These are phyloP conservation scores for Phytophthora europaea DNA, from an alignment of 352 stramenopile species.

Conservation along the genomic window DNA sequence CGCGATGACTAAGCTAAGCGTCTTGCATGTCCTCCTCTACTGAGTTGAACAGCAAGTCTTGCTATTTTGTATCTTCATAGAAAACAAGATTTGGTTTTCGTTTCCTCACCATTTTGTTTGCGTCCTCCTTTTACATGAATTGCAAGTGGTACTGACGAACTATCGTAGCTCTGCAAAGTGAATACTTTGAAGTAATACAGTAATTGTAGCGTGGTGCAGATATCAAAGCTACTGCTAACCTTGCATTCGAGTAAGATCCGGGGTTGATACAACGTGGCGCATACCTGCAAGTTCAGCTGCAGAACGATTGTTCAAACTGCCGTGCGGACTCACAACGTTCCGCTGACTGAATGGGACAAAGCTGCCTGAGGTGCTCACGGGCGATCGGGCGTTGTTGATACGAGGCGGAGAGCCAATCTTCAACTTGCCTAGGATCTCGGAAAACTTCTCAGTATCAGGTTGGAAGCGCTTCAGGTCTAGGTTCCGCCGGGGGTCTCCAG, in stretches of 20 bases:
- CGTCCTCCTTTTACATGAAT: constrained; percentile 15
- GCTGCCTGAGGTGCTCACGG: constrained; percentile 32
- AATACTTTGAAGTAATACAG: constrained; percentile 18
- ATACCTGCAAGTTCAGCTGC: constrained; percentile 54
- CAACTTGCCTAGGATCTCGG: constrained; percentile 78
- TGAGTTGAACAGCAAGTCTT: constrained; percentile 28
- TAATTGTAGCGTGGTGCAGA: constrained; percentile 17
- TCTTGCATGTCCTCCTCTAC: constrained; percentile 16
- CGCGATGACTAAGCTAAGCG: constrained; percentile 67
- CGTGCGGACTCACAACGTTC: constrained; percentile 31
- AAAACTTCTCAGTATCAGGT: constrained; percentile 78
- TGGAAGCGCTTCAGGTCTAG: constrained; percentile 83
- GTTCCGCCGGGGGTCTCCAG: constrained; percentile 51
- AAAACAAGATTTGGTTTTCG: constrained; percentile 41
- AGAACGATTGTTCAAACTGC: constrained; percentile 36
- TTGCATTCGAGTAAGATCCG: constrained; percentile 60
- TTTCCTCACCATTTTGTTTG: constrained; percentile 5
- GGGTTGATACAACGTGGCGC: constrained; percentile 72
- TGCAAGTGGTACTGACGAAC: constrained; percentile 24
- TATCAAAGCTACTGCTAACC: constrained; percentile 29
- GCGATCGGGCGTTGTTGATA: constrained; percentile 35
- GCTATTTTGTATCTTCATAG: constrained; percentile 58
- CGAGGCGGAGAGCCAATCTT: constrained; percentile 60
- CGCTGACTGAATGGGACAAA: constrained; percentile 40
- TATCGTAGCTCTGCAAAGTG: too few species aligned